A percentile compares a stretch with the other conserved stretches of the same genome.
phyloP scores from a whole-genome alignment of 306 rosid genomes.

The Quillaja saponaria region DNA sequence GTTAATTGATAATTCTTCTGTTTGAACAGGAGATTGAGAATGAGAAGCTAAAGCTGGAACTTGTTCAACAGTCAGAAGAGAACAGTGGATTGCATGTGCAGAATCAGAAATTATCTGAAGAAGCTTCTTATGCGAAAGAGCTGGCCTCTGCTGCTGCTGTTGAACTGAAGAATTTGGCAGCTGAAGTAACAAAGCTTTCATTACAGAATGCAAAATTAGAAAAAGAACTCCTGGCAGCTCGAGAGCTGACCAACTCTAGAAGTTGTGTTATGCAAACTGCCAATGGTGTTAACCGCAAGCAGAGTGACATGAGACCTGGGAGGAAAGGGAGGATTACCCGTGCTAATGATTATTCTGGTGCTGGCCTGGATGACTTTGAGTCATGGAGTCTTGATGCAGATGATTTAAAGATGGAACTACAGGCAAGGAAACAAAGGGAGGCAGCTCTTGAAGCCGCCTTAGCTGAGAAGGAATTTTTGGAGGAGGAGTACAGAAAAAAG shows the following conservation, averaged over 20 bases:
- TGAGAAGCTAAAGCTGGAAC: slow-evolving; percentile 84
- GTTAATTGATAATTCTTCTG: slow-evolving; percentile 23
- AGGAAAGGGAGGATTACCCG: slow-evolving; percentile 81
- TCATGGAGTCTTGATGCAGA: slow-evolving; percentile 78
- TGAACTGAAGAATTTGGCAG: slow-evolving; percentile 93
- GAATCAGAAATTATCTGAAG: slow-evolving; percentile 95
- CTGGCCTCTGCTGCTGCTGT: slow-evolving; percentile 99
- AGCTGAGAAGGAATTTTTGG: slow-evolving; percentile 82
- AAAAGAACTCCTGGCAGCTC: slow-evolving; percentile 75
- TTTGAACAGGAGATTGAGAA: slow-evolving; percentile 77
- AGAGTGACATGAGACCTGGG: slow-evolving; percentile 64
- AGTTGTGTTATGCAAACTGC: slow-evolving; percentile 43
- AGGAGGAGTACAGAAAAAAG: slow-evolving; percentile 79
- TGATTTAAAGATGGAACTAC: slow-evolving; percentile 85
- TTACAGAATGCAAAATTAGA: slow-evolving; percentile 81
- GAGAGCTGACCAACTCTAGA: slow-evolving; percentile 72
- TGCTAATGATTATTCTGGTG: slow-evolving; percentile 56
- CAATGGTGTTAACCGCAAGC: slow-evolving; percentile 74
- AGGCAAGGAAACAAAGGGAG: slow-evolving; percentile 95
- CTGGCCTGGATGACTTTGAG: slow-evolving; percentile 66
- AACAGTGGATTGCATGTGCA: slow-evolving; percentile 91
- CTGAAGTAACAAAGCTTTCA: slow-evolving; percentile 95
- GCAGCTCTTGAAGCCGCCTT: slow-evolving; percentile 88
- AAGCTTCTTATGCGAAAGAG: slow-evolving; percentile 97
- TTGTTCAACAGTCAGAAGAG: slow-evolving; percentile 84